Evolutionary conservation across 2,329 filamentous ascomycete species (phyloP).

Genomic region (Aspergillus texensis): DNA sequence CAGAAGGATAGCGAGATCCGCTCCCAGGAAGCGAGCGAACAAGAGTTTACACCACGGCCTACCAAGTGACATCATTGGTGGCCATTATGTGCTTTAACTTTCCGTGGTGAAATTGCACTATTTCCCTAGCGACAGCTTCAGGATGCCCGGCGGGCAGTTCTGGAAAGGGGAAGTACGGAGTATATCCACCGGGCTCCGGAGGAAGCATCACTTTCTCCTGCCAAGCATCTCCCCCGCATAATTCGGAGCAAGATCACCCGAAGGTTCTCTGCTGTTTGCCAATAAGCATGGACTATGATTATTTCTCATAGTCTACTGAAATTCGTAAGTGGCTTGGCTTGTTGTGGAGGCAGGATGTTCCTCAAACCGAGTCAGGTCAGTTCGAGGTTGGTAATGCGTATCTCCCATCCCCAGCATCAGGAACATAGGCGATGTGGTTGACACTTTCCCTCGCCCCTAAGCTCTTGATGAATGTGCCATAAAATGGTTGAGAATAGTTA

Average conservation of each 20-base stretch:
- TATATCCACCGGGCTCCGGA: too few species aligned
- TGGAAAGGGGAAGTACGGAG: background rate
- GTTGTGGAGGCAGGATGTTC: background rate
- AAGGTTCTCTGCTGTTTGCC: background rate
- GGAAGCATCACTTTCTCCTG: background rate
- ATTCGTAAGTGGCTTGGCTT: background rate
- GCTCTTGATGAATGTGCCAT: too few species aligned
- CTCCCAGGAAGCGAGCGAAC: background rate
- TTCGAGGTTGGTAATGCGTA: too few species aligned
- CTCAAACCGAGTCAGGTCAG: background rate
- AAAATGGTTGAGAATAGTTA: too few species aligned
- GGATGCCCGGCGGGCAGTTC: background rate
- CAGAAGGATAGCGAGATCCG: background rate
- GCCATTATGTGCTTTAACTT: background rate
- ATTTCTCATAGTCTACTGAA: background rate
- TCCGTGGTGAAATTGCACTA: background rate
- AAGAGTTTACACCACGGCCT: too few species aligned
- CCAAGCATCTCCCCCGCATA: background rate
- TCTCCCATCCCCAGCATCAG: too few species aligned
- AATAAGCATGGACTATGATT: background rate
- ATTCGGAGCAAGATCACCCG: constrained; percentile 1
- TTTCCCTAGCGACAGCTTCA: background rate
- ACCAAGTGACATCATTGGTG: background rate
- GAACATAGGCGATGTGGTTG: too few species aligned
- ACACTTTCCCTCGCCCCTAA: too few species aligned